These are phyloP conservation scores for Lepidium africanum DNA, from an alignment of 345 rosid species.

Conservation along the genomic window DNA sequence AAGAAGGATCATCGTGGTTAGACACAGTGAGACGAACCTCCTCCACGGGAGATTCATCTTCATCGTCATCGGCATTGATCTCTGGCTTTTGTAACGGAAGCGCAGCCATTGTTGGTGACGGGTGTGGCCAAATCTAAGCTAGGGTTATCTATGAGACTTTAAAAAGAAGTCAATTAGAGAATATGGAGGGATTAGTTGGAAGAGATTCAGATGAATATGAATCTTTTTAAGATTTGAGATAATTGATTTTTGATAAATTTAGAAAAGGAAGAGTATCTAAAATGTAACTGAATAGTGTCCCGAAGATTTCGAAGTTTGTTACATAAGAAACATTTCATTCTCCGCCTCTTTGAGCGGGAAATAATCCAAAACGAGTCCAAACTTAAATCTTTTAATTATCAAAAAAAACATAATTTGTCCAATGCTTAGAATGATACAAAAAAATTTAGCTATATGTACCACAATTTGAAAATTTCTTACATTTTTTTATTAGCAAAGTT, in stretches of 20 bases:
- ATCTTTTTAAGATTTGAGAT: not conserved
- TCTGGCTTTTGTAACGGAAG: conserved; percentile 3
- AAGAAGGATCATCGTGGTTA: conserved; percentile 42
- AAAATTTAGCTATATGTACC: no score
- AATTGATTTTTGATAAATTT: not conserved
- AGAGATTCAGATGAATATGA: not conserved
- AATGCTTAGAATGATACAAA: no score
- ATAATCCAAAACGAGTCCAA: no score
- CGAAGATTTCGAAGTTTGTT: conserved; percentile 8
- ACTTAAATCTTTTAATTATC: no score
- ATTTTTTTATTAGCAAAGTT: no score
- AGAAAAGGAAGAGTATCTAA: not conserved
- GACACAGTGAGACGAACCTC: conserved; percentile 55
- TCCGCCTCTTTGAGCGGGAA: conserved; percentile 14
- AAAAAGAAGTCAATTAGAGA: not conserved
- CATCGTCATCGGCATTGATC: conserved; percentile 11
- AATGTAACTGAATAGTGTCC: not conserved
- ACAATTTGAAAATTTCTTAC: no score
- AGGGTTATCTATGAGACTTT: not conserved
- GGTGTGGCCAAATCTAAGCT: not conserved
- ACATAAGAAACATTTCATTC: not conserved
- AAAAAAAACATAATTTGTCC: no score
- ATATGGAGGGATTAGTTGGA: not conserved
- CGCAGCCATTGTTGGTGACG: conserved; percentile 17
- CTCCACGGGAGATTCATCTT: conserved; percentile 45